These are phyloP conservation scores for Tulasnella sp. DNA, from an alignment of 768 basidiomycete species.

Conservation along the genomic window DNA sequence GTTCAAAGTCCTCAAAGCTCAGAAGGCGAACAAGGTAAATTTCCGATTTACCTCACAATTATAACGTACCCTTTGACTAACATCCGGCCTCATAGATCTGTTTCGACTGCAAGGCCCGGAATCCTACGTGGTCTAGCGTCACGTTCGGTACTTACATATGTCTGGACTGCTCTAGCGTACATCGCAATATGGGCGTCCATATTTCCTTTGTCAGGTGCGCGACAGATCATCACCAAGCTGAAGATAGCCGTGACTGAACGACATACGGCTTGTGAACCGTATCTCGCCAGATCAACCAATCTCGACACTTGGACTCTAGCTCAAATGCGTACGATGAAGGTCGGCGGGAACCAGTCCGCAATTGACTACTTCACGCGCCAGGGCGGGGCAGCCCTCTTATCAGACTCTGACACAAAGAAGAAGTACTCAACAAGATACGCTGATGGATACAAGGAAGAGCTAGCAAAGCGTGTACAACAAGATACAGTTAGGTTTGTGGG, in stretches of 20 bases:
- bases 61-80: slow-evolving; percentile 6
- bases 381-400: slow-evolving; percentile 60
- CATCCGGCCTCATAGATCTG: slow-evolving; percentile 44
- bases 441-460: slow-evolving; percentile 85
- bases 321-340: slow-evolving; percentile 93
- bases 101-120: slow-evolving; percentile 91
- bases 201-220: slow-evolving; percentile 90
- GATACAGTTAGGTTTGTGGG: slow-evolving; percentile 50
- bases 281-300: slow-evolving; percentile 78
- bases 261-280: neutral
- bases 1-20: slow-evolving; percentile 67
- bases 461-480: slow-evolving; percentile 65
- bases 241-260: neutral
- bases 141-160: slow-evolving; percentile 97
- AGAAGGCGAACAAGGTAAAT: slow-evolving; percentile 78
- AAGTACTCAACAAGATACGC: slow-evolving; percentile 80
- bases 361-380: slow-evolving; percentile 84
- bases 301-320: slow-evolving; percentile 86
- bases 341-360: slow-evolving; percentile 82
- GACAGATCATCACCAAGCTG: neutral
- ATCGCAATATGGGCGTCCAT: slow-evolving; percentile 96
- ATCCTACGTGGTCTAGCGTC: slow-evolving; percentile 96
- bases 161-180: slow-evolving; percentile 88
- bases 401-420: slow-evolving; percentile 69
- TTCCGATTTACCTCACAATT: slow-evolving; percentile 21